Evolutionary conservation across 352 stramenopile genomes (phyloP), one percentile per base, ranked within the genome.

Genomic region (Blastocystis sp.): DNA sequence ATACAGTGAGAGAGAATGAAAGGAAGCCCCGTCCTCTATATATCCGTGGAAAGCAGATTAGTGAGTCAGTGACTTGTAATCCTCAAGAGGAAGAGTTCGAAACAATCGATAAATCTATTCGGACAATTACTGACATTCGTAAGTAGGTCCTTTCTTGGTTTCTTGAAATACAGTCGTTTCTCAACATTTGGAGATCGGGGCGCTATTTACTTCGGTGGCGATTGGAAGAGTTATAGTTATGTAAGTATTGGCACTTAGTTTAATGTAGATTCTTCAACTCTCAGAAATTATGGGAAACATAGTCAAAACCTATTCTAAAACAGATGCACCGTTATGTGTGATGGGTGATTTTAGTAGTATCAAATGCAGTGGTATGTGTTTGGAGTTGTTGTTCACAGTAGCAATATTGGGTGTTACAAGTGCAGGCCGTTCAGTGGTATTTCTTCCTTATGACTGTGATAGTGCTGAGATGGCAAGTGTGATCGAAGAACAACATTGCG

Each of bases 41-140:
- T 27, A 35, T 69, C 24, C 30, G 57, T 64, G 58, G 79, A 19
- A 89, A 81, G 56, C 0, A 59, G 5, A 75, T 89, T 30, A 68
- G 33, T 2, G 35, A 82, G n/a, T 89, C 79, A 1, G 56, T 78
- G 9, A 68, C 58, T 6, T 89, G 79, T 44, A 89, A 82, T 35
- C 56, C 66, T 22, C 17, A 77, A 15, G 53, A 79, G 0, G 15
- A 35, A 3, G 27, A 60, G 7, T 89, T 77, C 42, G 57, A 69
- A 40, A 82, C 53, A 9, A 78, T 81, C 17, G 60, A 89, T 69
- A 69, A 57, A 27, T 54, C 35, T 24, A 48, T 90, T 51, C 27
- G 73, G 48, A 69, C 60, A 11, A 33, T 68, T 24, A 87, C 93
- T 94, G 89, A 95, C 93, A 89, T 94, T 93, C 91, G 94, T 60